Base-by-base conservation (phyloP, 768 basidiomycete genomes). In the Cystobasidium ongulense region DNA sequence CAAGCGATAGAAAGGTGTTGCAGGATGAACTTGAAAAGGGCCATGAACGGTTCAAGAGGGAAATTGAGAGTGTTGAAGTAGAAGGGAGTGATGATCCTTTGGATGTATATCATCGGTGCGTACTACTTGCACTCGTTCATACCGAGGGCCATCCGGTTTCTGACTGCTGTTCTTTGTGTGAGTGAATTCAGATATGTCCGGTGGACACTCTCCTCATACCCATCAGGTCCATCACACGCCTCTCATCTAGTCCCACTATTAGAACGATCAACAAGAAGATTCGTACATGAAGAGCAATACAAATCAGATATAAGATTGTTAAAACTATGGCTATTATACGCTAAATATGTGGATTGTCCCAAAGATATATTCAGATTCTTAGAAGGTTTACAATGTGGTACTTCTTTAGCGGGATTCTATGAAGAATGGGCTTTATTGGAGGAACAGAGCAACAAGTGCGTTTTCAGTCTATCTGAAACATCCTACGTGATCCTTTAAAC, bases 321-420 rank as follows among this genome's bases (percentile, higher is more conserved):
- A 62, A 91, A 92, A 80, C 81, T 97, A 23, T 99, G 96, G 96
- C 86, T 88, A 25, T 84, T 89, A 62, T 93, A 95, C 80, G 89
- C 93, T 11, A 86, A 86, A 67, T 86, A 89, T 78, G 86, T 91
- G 67, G 89, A 92, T 77, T 85, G 86, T 77, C 84, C 88, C 1
- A 84, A 85, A 21, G 86, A 93, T 80, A 85, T 91, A 76, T 97
- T 91, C 82, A 86, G 87, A 76, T 98, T 93, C 82, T 82, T 97
- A 80, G 84, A 96, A 76, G 88, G 88, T 4, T 93, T 92, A 78
- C 92, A 96, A 77, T 90, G 98, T 76, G 96, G 92, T 35, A 85
- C 85, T 39, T 85, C 88, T 38, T 87, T 88, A 78, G 88, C 90
- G 0, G 82, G 89, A 54, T 82, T 96, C 59, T 99, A 96, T 78